Base-by-base conservation (phyloP, 441 rosid genomes). In the Manihot esculenta region DNA sequence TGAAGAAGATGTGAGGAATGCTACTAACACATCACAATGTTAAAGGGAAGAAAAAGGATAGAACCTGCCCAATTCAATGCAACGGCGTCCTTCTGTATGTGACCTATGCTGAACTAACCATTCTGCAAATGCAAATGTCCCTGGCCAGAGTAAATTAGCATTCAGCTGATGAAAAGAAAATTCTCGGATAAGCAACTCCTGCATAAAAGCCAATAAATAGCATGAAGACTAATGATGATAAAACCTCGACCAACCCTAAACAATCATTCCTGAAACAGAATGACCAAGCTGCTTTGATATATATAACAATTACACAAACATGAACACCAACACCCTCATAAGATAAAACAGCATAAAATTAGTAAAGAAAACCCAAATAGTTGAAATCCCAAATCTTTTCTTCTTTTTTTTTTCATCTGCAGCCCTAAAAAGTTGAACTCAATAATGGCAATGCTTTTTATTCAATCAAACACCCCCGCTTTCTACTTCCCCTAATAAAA, bases 141-240 rank as follows among this genome's bases (percentile, higher is more conserved):
- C 97, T 0, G 99, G 99, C 99, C 99, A 94, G 12, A 92, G 94
- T 77, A 94, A 84, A 84, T 94, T 94, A 72, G 98, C 99, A 88
- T 94, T 94, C 72, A 90, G 78, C 80, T 87, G 88, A 62, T 94
- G 99, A 72, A 94, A 94, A 8, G 94, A 87, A 73, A 92, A 94
- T 72, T 94, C 99, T 24, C 91, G 80, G 68, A 94, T 79, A 30
- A 82, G 71, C 76, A 94, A 72, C 73, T 90, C 96, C 98, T 94
- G 88, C 75, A 78, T 38, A 26, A 61, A 47, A 66, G 42, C 51
- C 75, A 80, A 47, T 42, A 71, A 53, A 18, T 7, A 62, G 18
- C 30, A 41, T 58, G 42, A 51, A 1, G n/a, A 17, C 41, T 0
- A 3, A 44, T 54, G 13, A 64, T 20, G 8, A n/a, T 1, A n/a